Percentiles rank a stretch among this genome's conserved stretches.
Conservation (phyloP, 345 rosid genomes). For the Gossypium thurberi region DNA sequence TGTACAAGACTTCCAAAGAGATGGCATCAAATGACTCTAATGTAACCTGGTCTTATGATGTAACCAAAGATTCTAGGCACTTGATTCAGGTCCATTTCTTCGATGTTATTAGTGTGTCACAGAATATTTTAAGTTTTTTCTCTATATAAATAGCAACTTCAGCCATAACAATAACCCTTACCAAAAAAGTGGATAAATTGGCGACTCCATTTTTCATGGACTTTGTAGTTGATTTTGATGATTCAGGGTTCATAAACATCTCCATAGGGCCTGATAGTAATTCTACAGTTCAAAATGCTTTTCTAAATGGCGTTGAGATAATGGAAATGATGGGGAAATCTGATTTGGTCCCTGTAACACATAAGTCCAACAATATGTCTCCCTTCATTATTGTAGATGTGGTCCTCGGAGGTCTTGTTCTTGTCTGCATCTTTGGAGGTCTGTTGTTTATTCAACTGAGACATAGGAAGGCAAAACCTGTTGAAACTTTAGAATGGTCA, state of each 20-base stretch:
- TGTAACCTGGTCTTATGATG: constrained; percentile 42
- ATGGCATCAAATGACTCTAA: constrained; percentile 7
- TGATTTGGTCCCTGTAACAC: background rate
- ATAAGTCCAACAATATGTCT: background rate
- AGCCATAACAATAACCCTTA: constrained; percentile 18
- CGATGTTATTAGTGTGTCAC: constrained; percentile 20
- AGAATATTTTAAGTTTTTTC: constrained; percentile 17
- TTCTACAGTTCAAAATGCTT: background rate
- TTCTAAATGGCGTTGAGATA: constrained; percentile 51
- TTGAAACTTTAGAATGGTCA: constrained; percentile 23
- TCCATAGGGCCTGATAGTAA: constrained; percentile 18
- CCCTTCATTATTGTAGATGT: constrained; percentile 20
- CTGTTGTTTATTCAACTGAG: constrained; percentile 12
- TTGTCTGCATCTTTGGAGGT: constrained; percentile 24
- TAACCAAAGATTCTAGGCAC: constrained; percentile 27
- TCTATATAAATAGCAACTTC: constrained; percentile 29
- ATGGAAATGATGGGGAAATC: constrained; percentile 30
- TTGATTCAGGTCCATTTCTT: constrained; percentile 56
- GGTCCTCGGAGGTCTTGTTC: constrained; percentile 20
- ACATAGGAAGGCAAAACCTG: constrained; percentile 23
- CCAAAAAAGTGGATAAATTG: fast-evolving
- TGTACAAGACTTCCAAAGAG: constrained; percentile 37
- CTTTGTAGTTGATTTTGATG: constrained; percentile 36
- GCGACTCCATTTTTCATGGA: constrained; percentile 37
- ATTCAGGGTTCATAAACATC: constrained; percentile 28